Evolutionary conservation across 768 basidiomycete species (phyloP).

Genomic region (Lentinula aciculospora): DNA sequence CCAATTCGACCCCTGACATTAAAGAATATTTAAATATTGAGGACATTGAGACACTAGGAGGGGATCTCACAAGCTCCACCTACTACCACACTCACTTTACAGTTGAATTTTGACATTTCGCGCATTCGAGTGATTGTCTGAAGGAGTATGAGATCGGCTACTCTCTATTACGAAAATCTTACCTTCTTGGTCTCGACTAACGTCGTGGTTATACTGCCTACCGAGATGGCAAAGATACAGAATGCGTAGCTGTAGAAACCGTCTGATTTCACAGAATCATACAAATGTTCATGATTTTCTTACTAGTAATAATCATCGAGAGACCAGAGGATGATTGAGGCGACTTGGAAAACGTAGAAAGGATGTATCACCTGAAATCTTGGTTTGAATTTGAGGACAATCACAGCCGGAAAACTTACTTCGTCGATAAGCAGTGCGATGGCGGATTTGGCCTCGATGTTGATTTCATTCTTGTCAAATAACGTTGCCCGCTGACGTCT

Average conservation of each 20-base stretch:
- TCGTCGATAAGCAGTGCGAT: slow-evolving; percentile 81
- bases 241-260: slow-evolving; percentile 38
- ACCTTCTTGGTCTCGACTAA: slow-evolving; percentile 91
- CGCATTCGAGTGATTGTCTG: slow-evolving; percentile 88
- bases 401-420: slow-evolving; percentile 33
- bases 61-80: slow-evolving; percentile 65
- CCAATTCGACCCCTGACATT: slow-evolving; percentile 55
- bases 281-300: slow-evolving; percentile 21
- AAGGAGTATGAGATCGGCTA: background rate
- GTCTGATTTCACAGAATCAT: background rate
- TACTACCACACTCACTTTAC: slow-evolving; percentile 63
- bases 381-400: background rate
- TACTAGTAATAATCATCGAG: slow-evolving; percentile 96
- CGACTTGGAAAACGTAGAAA: slow-evolving; percentile 98
- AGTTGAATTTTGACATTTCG: slow-evolving; percentile 91
- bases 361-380: slow-evolving; percentile 81
- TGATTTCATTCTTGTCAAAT: slow-evolving; percentile 84
- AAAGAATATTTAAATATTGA: background rate
- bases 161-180: slow-evolving; percentile 13
- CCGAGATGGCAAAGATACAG: slow-evolving; percentile 89
- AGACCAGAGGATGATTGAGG: slow-evolving; percentile 91
- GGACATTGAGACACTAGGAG: background rate
- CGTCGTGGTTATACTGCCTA: slow-evolving; percentile 78
- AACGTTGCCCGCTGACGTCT: slow-evolving; percentile 64
- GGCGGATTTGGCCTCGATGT: slow-evolving; percentile 85